Evolutionary conservation across 2,329 filamentous ascomycete genomes (phyloP), one percentile per base, ranked within the genome.

Genomic region (Colletotrichum phormii): DNA sequence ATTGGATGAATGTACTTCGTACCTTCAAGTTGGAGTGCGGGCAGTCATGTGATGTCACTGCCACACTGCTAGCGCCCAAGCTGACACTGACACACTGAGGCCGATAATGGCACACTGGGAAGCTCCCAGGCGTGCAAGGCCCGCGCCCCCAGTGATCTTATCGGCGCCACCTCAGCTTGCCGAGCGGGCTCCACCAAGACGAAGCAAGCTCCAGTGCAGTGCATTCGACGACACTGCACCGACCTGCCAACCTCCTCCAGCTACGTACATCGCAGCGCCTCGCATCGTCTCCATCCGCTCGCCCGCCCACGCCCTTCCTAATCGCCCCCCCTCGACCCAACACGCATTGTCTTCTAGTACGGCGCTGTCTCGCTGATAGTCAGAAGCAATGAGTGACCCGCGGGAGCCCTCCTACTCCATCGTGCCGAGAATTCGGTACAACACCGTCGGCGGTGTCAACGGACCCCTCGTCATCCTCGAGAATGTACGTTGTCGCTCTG

Each of bases 401-500:
- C 86, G 89, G 81, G 88, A 89, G 78, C 86, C 89, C 75, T 89
- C 88, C 75, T 91, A 90, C 83, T 89, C 88, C 75, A 85, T 91
- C 78, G 82, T 86, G 77, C 89, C 89, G 73, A 85, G 89, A 79
- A 84, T 98, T 85, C 92, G 93, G 80, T 99, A 99, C 91, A 99
- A 99, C 88, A 99, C 97, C 79, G 95, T 99, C 82, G 94, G 95
- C 81, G 96, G 96, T 88, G 93, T 99, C 85, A 99, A 99, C 87
- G 97, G 97, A 73, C 97, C 97, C 80, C 90, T 99, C 84, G 97
- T 99, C 82, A 96, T 99, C 81, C 90, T 99, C 77, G 97, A 98
- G 83, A 97, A 97, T 90, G 96, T 97, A 84, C 78, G 92, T 86
- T 15, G 74, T 71, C 58, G 74, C 59, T 60, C 67, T 13, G 31